Conservation (phyloP, 805 yeast species). For the Diddensiella caesifluorescens region DNA sequence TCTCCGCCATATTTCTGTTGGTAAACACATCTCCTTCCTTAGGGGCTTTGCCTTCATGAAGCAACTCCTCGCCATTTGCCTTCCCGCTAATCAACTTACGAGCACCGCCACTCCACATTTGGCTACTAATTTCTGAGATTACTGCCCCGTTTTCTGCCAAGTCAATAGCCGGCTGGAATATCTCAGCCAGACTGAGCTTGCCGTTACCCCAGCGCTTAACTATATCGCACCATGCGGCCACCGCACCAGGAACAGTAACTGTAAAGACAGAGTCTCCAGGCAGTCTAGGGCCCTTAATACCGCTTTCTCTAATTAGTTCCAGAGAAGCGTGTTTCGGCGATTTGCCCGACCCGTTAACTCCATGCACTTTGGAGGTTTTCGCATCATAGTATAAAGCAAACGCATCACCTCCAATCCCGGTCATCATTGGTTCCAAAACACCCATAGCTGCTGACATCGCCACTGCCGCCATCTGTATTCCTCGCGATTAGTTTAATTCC, state of each 20-base stretch:
- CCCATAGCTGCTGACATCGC: conserved; percentile 39
- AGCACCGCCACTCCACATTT: conserved; percentile 43
- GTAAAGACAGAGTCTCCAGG: conserved; percentile 50
- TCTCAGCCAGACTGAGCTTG: conserved; percentile 51
- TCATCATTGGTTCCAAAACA: conserved; percentile 37
- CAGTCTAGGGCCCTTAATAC: conserved; percentile 45
- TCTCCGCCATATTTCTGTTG: conserved; percentile 50
- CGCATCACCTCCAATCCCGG: conserved; percentile 39
- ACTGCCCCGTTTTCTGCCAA: conserved; percentile 66
- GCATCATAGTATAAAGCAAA: conserved; percentile 57
- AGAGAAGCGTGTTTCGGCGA: conserved; percentile 48
- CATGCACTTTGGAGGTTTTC: conserved; percentile 47
- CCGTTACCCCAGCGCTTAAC: conserved; percentile 69
- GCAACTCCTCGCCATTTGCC: conserved; percentile 32
- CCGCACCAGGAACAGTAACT: conserved; percentile 72
- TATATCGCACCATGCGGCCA: conserved; percentile 76
- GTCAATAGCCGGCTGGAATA: conserved; percentile 43
- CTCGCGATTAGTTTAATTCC: conserved; percentile 45
- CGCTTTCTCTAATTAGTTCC: conserved; percentile 43
- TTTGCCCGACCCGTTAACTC: conserved; percentile 73
- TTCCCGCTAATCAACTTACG: conserved; percentile 36
- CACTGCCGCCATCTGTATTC: conserved; percentile 34
- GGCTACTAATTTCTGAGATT: conserved; percentile 54
- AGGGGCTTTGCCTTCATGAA: conserved; percentile 43
- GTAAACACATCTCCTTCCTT: conserved; percentile 50